Evolutionary conservation across 1,139 yeast genomes (phyloP), one percentile per base, ranked within the genome.

Genomic region (Geotrichum australiense): DNA sequence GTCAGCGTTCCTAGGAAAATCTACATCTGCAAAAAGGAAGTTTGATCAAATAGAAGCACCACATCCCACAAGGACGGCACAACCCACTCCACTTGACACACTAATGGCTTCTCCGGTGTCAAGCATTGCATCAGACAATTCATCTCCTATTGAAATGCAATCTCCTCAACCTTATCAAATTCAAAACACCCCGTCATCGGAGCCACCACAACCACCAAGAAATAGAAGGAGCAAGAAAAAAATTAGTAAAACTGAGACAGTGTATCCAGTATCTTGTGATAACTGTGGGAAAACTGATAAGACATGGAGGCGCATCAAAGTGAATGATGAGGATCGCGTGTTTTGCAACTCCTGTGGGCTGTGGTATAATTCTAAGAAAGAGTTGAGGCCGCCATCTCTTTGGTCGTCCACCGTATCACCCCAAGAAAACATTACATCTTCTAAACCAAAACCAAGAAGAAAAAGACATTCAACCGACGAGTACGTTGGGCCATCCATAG

Each of bases 331-430:
- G 14, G 30, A 25, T 11, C 30, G 34, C 10, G 32, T 31, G 5
- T 49, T 63, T 22, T 63, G 67, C 50, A 63, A 63, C 42, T 62
- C 68, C 3, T 64, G 68, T 46, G 68, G 68, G 2, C 48, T 64
- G 10, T 64, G 62, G 53, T 56, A 49, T 42, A 46, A 50, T 25
- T 44, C 53, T 23, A 60, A 63, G 46, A 52, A 53, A 35, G 46
- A 48, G 19, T 56, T 62, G 64, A 50, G 68, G 20, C 68, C 68
- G 18, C 26, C 35, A 11, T 12, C 31, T 28, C 35, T 35, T n/a
- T 39, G 42, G 42, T 19, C 23, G 11, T 19, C 32, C 6, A 14
- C 21, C 5, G 18, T 15, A 6, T 29, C 32, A 8, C 32, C 32
- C 8, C n/a, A 15, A 6, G 32, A 14, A n/a, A 15, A 6, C 6